A percentile compares a stretch with the other conserved stretches of the same genome.
Conservation (phyloP, 1,139 yeast genomes). For the Pichia sp. region DNA sequence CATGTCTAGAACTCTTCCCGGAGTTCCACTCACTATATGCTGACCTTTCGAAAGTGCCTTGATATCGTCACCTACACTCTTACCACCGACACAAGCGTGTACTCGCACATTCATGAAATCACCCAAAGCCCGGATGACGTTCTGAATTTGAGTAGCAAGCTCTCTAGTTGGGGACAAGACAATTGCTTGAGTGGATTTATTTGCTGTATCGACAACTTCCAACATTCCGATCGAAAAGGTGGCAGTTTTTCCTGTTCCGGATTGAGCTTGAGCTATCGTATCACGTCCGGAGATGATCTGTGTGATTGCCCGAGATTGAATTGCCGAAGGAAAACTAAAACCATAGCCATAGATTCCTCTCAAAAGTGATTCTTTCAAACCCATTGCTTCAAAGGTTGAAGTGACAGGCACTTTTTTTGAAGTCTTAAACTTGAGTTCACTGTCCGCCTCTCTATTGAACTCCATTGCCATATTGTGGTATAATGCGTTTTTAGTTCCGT, state of each 20-base stretch:
- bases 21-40: slow-evolving; percentile 95
- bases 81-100: slow-evolving; percentile 94
- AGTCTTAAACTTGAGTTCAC: slow-evolving; percentile 55
- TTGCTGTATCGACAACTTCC: slow-evolving; percentile 66
- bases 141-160: slow-evolving; percentile 82
- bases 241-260: slow-evolving; percentile 98
- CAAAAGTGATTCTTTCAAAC: slow-evolving; percentile 51
- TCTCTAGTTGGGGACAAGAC: slow-evolving; percentile 96
- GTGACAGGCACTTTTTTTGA: slow-evolving; percentile 60
- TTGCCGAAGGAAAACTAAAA: slow-evolving; percentile 90
- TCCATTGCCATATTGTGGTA: slow-evolving; percentile 33
- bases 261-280: slow-evolving; percentile 95
- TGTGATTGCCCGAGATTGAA: slow-evolving; percentile 90
- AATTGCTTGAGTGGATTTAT: slow-evolving; percentile 72
- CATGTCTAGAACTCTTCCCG: slow-evolving; percentile 90
- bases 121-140: slow-evolving; percentile 79
- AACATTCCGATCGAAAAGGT: slow-evolving; percentile 91
- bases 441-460: slow-evolving; percentile 56
- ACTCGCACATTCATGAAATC: slow-evolving; percentile 79
- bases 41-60: slow-evolving; percentile 71
- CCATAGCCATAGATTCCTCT: slow-evolving; percentile 88
- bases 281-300: slow-evolving; percentile 90
- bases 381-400: slow-evolving; percentile 74
- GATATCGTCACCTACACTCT: slow-evolving; percentile 74
- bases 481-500: background rate